Conservation (phyloP, 345 rosid genomes). For the Lepidium sativum region DNA sequence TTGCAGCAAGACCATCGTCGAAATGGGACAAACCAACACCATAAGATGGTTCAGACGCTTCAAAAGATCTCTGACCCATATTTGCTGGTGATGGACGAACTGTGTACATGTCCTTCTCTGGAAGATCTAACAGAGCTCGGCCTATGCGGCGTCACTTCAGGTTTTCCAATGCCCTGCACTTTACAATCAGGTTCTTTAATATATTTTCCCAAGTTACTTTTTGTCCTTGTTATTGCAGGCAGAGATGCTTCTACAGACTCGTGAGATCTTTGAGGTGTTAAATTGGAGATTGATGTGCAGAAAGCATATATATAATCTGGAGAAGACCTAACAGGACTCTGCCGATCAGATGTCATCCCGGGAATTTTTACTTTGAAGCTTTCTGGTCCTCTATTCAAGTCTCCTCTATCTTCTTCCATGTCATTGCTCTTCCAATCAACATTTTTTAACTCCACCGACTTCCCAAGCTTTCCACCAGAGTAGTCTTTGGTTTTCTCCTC, state of each 20-base stretch:
- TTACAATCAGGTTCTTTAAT: conserved; percentile 8
- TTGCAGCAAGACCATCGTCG: conserved; percentile 31
- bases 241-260: conserved; percentile 16
- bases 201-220: conserved; percentile 5
- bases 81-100: conserved; percentile 15
- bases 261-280: conserved; percentile 17
- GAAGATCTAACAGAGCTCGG: conserved; percentile 14
- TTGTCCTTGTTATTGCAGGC: conserved; percentile 12
- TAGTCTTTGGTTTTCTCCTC: conserved; percentile 19
- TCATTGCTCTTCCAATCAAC: conserved; percentile 3
- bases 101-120: conserved; percentile 10
- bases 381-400: conserved; percentile 17
- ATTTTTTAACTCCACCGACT: neutral
- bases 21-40: conserved; percentile 18
- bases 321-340: conserved; percentile 24
- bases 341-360: conserved; percentile 25
- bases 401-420: conserved; percentile 28
- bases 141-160: conserved; percentile 14
- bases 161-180: conserved; percentile 1
- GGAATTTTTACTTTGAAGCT: conserved; percentile 21
- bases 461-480: conserved; percentile 21
- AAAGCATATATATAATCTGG: conserved; percentile 25
- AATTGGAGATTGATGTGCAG: conserved; percentile 23
- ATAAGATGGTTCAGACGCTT: conserved; percentile 27
- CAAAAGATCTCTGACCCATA: conserved; percentile 8